These are phyloP conservation scores for Populus hybrid DNA, from an alignment of 441 rosid species.

Conservation along the genomic window DNA sequence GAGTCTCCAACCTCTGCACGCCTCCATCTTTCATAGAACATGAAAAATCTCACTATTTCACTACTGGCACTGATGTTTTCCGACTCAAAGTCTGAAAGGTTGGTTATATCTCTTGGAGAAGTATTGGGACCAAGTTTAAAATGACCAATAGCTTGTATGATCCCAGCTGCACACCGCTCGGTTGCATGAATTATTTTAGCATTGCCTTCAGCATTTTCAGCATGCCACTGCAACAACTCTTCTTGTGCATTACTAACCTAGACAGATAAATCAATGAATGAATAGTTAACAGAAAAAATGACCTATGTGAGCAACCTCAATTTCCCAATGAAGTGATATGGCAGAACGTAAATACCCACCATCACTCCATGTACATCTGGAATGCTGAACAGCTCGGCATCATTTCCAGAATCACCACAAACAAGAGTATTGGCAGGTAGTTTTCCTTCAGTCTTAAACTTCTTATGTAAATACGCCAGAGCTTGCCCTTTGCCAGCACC, in stretches of 20 bases:
- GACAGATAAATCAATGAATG: not conserved
- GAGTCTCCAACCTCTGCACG: conserved; percentile 78
- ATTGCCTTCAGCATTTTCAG: conserved; percentile 77
- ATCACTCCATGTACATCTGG: conserved; percentile 82
- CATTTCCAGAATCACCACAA: conserved; percentile 97
- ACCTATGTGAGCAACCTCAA: not conserved
- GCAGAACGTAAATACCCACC: conserved; percentile 43
- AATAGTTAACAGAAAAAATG: not conserved
- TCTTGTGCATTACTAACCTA: conserved; percentile 97
- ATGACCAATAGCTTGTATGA: conserved; percentile 86
- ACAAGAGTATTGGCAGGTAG: conserved; percentile 73
- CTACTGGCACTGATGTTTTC: conserved; percentile 47
- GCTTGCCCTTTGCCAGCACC: conserved; percentile 99
- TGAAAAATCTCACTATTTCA: conserved; percentile 62
- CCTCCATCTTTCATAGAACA: conserved; percentile 90
- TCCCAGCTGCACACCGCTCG: conserved; percentile 91
- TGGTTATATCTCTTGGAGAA: conserved; percentile 75
- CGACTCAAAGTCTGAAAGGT: conserved; percentile 29
- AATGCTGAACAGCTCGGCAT: conserved; percentile 84
- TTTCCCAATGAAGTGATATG: conserved; percentile 11
- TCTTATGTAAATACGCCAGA: conserved; percentile 75
- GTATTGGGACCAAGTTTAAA: conserved; percentile 82
- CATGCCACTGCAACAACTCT: conserved; percentile 87
- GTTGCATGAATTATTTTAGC: conserved; percentile 77
- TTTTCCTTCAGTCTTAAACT: conserved; percentile 66